Evolutionary conservation across 495 filamentous ascomycete species (phyloP).

Genomic region (Penicillium odoratum): DNA sequence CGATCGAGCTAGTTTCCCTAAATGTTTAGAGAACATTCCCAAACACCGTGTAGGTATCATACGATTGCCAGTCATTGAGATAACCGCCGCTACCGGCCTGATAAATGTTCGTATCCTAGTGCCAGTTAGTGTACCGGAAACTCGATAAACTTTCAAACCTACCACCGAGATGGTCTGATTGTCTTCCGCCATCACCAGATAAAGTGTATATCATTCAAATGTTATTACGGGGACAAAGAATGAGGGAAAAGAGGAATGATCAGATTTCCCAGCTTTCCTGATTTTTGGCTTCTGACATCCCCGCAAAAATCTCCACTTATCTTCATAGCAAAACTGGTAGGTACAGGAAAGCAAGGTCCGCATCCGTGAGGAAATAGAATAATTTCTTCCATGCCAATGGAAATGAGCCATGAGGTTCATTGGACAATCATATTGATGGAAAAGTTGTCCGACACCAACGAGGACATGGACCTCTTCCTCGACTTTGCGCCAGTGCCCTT

Average conservation of each 20-base stretch:
- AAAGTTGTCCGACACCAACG: background rate
- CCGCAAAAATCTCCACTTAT: background rate
- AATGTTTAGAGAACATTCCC: background rate
- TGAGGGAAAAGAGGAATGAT: background rate
- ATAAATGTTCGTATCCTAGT: background rate
- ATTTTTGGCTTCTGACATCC: background rate
- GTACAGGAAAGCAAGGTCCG: background rate
- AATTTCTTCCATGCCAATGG: background rate
- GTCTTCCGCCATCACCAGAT: background rate
- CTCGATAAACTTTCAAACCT: background rate
- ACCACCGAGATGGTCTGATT: background rate
- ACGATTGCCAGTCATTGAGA: slow-evolving; percentile 3
- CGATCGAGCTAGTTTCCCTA: slow-evolving; percentile 23
- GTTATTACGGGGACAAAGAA: background rate
- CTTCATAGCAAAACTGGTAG: background rate
- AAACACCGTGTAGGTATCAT: background rate
- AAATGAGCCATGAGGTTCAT: background rate
- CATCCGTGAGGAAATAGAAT: background rate
- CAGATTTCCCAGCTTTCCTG: background rate
- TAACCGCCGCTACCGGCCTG: background rate
- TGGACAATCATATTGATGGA: background rate
- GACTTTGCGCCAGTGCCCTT: background rate
- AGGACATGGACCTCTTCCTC: background rate
- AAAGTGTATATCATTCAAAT: background rate
- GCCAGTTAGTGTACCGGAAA: background rate